These are phyloP conservation scores for Debaryomycetaceae sp. DNA, from an alignment of 1,139 yeast species.

Conservation along the genomic window DNA sequence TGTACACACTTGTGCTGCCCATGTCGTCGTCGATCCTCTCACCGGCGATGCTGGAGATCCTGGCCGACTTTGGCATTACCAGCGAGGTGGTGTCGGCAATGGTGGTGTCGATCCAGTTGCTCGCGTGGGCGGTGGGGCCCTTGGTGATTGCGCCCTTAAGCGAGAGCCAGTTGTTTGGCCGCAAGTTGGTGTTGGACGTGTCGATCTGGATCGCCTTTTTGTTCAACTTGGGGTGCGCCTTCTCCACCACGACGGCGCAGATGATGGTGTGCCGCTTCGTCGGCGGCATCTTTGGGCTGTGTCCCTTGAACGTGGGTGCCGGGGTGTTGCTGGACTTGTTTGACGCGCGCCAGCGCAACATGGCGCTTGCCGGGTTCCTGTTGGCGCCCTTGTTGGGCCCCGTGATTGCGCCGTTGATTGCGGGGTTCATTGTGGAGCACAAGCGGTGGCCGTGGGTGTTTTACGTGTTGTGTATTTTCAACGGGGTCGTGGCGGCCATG, in stretches of 20 bases:
- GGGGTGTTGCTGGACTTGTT: slow-evolving; percentile 65
- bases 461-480: slow-evolving; percentile 53
- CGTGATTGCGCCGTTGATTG: slow-evolving; percentile 30
- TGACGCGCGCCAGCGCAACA: slow-evolving; percentile 45
- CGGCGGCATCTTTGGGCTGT: slow-evolving; percentile 28
- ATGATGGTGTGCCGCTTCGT: slow-evolving; percentile 37
- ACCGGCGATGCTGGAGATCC: slow-evolving; percentile 37
- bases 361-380: slow-evolving; percentile 57
- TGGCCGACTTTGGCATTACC: slow-evolving; percentile 29
- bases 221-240: slow-evolving; percentile 40
- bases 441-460: slow-evolving; percentile 58
- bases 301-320: slow-evolving; percentile 61
- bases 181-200: slow-evolving; percentile 35
- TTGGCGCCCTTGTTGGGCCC: slow-evolving; percentile 50
- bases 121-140: slow-evolving; percentile 48
- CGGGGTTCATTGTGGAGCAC: slow-evolving; percentile 23
- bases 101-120: slow-evolving; percentile 41
- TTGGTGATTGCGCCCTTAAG: slow-evolving; percentile 42
- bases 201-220: slow-evolving; percentile 33
- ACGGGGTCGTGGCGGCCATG: slow-evolving; percentile 40
- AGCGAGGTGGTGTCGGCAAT: slow-evolving; percentile 29
- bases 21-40: slow-evolving; percentile 45
- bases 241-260: slow-evolving; percentile 34
- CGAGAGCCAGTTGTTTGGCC: slow-evolving; percentile 39
- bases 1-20: slow-evolving; percentile 42